Conservation (phyloP, 805 yeast species). For the Lachancea quebecensis region DNA sequence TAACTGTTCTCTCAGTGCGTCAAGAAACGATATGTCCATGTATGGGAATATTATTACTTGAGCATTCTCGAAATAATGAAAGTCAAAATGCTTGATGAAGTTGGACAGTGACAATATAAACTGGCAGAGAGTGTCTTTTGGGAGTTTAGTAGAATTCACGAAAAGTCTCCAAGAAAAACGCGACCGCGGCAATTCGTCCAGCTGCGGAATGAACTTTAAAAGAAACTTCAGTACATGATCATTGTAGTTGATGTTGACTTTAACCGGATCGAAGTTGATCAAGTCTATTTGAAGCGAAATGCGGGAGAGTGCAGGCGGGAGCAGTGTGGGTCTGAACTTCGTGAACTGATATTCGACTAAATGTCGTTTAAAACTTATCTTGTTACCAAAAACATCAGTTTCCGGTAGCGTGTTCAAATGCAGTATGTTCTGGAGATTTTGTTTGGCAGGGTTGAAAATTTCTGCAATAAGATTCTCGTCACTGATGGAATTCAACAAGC, state of each 20-base stretch:
- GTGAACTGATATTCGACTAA: constrained; percentile 21
- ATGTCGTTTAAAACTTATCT: constrained; percentile 15
- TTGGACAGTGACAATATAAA: constrained; percentile 37
- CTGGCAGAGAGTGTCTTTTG: constrained; percentile 37
- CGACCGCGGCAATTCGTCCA: constrained; percentile 33
- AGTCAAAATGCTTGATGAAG: constrained; percentile 32
- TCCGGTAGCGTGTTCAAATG: constrained; percentile 11
- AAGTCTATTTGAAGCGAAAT: constrained; percentile 27
- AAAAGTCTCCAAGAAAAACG: constrained; percentile 33
- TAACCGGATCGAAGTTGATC: constrained; percentile 14
- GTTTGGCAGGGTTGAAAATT: constrained; percentile 9
- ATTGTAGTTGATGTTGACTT: constrained; percentile 22
- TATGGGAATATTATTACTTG: constrained; percentile 46
- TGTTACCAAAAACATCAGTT: constrained; percentile 18
- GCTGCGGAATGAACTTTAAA: constrained; percentile 30
- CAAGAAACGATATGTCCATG: constrained; percentile 53
- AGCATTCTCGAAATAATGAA: constrained; percentile 37
- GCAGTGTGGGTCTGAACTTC: constrained; percentile 32
- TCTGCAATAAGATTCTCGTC: constrained; percentile 12
- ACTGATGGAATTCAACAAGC: constrained; percentile 17
- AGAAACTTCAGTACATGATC: constrained; percentile 24
- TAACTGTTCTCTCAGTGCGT: constrained; percentile 35
- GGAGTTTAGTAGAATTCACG: constrained; percentile 35
- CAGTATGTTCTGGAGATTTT: constrained; percentile 9
- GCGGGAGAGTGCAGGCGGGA: constrained; percentile 32